These are phyloP conservation scores for Neurospora tetraspora DNA, from an alignment of 495 filamentous ascomycete genomes.

Conservation along the genomic window DNA sequence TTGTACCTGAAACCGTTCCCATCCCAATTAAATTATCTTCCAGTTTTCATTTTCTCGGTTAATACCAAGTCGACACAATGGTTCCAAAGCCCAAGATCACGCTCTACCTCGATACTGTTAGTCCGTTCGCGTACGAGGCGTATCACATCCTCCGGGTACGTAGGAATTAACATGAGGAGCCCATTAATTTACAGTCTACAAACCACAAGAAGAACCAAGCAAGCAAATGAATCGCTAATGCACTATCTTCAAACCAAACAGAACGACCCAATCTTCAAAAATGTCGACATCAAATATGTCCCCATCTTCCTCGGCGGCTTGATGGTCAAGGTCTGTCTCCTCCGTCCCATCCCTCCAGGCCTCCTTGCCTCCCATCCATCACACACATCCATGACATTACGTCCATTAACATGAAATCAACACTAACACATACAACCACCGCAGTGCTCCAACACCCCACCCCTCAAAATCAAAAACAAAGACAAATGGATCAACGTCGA, in stretches of 20 bases:
- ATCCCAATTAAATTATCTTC: neutral
- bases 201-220: neutral
- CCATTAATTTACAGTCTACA: neutral
- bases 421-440: neutral
- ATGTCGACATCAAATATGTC: constrained; percentile 50
- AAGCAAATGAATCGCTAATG: neutral
- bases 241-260: constrained; percentile 12
- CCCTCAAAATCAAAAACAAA: constrained; percentile 64
- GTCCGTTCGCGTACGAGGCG: constrained; percentile 61
- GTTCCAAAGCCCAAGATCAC: constrained; percentile 44
- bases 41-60: neutral
- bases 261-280: constrained; percentile 52
- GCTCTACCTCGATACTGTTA: constrained; percentile 59
- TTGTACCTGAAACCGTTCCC: neutral
- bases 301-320: constrained; percentile 63
- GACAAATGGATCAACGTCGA: constrained; percentile 51
- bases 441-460: constrained; percentile 49
- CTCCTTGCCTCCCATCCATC: neutral
- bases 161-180: neutral
- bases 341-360: neutral
- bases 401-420: neutral
- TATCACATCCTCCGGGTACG: constrained; percentile 53
- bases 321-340: constrained; percentile 41
- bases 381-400: neutral
- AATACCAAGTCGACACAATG: neutral